Conservation (phyloP, 495 filamentous ascomycete species). For the Podospora bellae-mahoneyi region DNA sequence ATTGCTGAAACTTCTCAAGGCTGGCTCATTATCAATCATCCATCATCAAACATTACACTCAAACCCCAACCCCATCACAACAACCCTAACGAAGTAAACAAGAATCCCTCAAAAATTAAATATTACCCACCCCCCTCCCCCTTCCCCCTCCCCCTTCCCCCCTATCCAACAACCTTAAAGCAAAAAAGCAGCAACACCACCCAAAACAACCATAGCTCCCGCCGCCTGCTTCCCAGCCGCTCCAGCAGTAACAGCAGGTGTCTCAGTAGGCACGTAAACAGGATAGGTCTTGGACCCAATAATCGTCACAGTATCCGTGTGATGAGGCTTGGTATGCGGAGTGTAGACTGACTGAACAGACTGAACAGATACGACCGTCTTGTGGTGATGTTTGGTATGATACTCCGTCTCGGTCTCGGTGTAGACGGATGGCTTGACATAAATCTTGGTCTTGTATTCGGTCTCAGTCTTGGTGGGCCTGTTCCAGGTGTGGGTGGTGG, state of each 20-base stretch:
- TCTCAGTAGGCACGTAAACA: neutral
- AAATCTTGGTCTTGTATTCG: slow-evolving; percentile 12
- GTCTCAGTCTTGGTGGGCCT: neutral
- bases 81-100: neutral
- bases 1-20: too few species aligned
- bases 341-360: neutral
- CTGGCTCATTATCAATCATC: too few species aligned
- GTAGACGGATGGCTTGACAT: slow-evolving; percentile 9
- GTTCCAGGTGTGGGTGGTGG: slow-evolving; percentile 8
- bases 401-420: neutral
- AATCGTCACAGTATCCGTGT: neutral
- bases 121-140: neutral
- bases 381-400: neutral
- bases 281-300: neutral
- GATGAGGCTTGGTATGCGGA: neutral
- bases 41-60: too few species aligned
- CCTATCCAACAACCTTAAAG: slow-evolving; percentile 4
- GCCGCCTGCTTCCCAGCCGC: slow-evolving; percentile 16
- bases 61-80: neutral
- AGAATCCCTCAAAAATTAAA: neutral
- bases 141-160: too few species aligned
- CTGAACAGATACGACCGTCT: neutral
- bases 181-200: slow-evolving; percentile 14
- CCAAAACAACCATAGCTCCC: slow-evolving; percentile 19
- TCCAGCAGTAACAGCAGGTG: slow-evolving; percentile 8